Evolutionary conservation across 2,329 filamentous ascomycete species (phyloP).

Genomic region (Hypoxylon rubiginosum): DNA sequence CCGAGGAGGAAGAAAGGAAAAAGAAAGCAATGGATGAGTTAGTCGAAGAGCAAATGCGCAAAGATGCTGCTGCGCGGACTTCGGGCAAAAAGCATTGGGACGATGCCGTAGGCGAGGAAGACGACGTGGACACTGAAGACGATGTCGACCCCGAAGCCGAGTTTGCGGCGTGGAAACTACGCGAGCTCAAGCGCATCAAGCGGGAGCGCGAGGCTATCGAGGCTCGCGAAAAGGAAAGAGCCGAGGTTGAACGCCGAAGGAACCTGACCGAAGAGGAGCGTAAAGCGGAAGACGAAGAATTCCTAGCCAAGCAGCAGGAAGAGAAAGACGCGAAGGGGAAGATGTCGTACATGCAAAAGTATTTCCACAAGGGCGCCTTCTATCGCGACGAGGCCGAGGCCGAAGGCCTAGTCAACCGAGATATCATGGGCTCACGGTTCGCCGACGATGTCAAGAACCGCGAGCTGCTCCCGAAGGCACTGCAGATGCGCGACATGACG

Average conservation of each 20-base stretch:
- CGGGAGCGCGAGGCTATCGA: conserved; percentile 89
- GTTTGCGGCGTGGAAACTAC: conserved; percentile 91
- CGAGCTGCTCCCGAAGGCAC: conserved; percentile 86
- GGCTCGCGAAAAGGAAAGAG: conserved; percentile 83
- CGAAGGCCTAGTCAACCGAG: conserved; percentile 81
- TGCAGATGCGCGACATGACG: conserved; percentile 94
- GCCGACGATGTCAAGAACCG: conserved; percentile 86
- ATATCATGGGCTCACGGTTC: conserved; percentile 88
- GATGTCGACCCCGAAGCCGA: conserved; percentile 89
- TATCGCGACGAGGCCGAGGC: conserved; percentile 85
- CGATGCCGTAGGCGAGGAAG: conserved; percentile 74
- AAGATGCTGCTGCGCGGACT: conserved; percentile 80
- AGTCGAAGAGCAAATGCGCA: conserved; percentile 89
- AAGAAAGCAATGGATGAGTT: conserved; percentile 82
- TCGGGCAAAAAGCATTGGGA: conserved; percentile 90
- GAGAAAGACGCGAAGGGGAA: conserved; percentile 84
- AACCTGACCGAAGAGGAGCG: conserved; percentile 91
- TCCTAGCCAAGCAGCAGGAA: conserved; percentile 81
- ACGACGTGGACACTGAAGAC: conserved; percentile 90
- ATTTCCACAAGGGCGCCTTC: conserved; percentile 97
- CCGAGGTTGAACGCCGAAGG: conserved; percentile 88
- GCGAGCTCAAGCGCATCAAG: conserved; percentile 90
- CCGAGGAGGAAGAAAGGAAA: conserved; percentile 65
- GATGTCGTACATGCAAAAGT: conserved; percentile 93
- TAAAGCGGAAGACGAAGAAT: conserved; percentile 84